Base-by-base conservation (phyloP, 805 yeast genomes). In the Kluyveromyces lactis region DNA sequence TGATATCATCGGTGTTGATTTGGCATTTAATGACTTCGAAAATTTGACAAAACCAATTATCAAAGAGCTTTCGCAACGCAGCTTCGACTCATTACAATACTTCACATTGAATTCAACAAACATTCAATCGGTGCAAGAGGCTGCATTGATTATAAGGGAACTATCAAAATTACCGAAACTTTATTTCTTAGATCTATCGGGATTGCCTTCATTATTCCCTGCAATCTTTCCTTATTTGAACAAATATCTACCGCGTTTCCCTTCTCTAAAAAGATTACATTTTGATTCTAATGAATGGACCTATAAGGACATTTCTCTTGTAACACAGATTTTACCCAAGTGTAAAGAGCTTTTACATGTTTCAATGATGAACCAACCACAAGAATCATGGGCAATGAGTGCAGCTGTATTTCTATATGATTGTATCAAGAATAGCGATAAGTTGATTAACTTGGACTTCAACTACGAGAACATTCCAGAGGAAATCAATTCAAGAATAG, bases 11-110 rank as follows among this genome's bases (percentile, higher is more conserved):
- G 96, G 96, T 3, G 59, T 89, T 4, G 96, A 87, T 64, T 51
- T 89, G 16, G 94, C 95, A 3, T 89, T 81, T 53, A 89, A 89
- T 55, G 89, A 85, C 55, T 61, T 82, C 27, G 52, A 55, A 13
- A 48, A 56, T 10, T 33, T 58, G 41, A 54, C 55, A 43, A 60
- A 51, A 36, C 50, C 51, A 9, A 52, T 53, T 26, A 53, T 48
- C 16, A 49, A 49, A 10, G 52, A 45, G 34, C 39, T 59, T 1
- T 46, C 56, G 2, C 19, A 48, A 2, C 38, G 51, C 26, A 31
- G 42, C 15, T 52, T 35, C 21, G 42, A 42, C 3, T 40, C 63
- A 15, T 49, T 75, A 43, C 53, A 63, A 37, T 72, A 77, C 50
- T 55, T 81, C 28, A 80, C 94, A 36, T 58, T 85, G 42, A 80